A percentile compares a stretch with the other conserved stretches of the same genome.
Evolutionary conservation across 371 early-diverging fungal genomes (phyloP).

Genomic region (Mortierella polycephala): DNA sequence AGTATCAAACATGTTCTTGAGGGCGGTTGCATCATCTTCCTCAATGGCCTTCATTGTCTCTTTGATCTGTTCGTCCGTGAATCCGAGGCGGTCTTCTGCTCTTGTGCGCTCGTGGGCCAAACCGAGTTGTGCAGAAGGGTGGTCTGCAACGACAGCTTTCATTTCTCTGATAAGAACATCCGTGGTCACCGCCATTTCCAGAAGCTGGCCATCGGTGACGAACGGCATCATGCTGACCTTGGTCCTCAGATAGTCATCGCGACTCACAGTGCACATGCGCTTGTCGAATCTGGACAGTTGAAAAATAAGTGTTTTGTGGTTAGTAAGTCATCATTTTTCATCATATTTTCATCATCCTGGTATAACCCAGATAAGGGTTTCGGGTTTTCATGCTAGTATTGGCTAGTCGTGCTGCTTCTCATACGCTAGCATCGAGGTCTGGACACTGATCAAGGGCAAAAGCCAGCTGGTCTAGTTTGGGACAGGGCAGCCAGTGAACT

Average conservation of each 20-base stretch:
- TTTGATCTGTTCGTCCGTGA: constrained; percentile 41
- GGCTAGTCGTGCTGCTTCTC: too few species aligned
- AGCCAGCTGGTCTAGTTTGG: neutral
- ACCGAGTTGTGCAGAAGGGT: constrained; percentile 35
- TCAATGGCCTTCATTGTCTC: constrained; percentile 44
- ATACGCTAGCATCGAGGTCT: too few species aligned
- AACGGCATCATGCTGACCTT: constrained; percentile 60
- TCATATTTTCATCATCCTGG: neutral
- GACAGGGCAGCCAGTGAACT: neutral
- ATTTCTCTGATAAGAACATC: constrained; percentile 45
- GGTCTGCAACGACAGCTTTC: constrained; percentile 37
- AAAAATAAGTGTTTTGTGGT: constrained; percentile 1
- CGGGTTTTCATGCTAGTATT: too few species aligned
- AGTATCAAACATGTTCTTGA: constrained; percentile 32
- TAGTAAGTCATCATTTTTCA: neutral
- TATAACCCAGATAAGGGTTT: too few species aligned
- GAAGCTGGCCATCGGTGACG: constrained; percentile 37
- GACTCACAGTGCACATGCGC: constrained; percentile 59
- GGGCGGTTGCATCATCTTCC: constrained; percentile 44
- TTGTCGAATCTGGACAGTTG: constrained; percentile 67
- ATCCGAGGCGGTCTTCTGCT: constrained; percentile 25
- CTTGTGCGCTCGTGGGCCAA: constrained; percentile 11
- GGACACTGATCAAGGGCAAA: too few species aligned
- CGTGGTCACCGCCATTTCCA: constrained; percentile 35
- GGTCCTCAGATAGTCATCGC: constrained; percentile 63